These are phyloP conservation scores for Rhizoclosmatium globosum DNA, from an alignment of 192 early-diverging fungal genomes.

Conservation along the genomic window DNA sequence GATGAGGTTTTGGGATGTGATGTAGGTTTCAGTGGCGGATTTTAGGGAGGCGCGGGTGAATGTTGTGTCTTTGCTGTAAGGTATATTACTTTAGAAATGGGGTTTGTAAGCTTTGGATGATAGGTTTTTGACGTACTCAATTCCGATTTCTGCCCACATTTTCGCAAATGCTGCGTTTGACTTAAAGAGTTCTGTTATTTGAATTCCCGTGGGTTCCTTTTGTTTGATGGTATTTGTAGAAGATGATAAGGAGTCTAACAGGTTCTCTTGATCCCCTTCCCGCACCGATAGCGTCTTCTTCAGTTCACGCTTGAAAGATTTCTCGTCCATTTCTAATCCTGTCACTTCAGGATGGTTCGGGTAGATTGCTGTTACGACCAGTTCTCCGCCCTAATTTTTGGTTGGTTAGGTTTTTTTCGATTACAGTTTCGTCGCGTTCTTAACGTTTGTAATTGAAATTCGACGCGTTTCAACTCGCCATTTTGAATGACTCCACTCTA, in stretches of 20 bases:
- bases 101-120: no score
- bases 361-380: slow-evolving; percentile 19
- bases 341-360: slow-evolving; percentile 8
- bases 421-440: no score
- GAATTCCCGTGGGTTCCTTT: slow-evolving; percentile 28
- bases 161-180: slow-evolving; percentile 24
- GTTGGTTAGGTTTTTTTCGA: no score
- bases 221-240: neutral
- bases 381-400: slow-evolving; percentile 27
- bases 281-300: neutral
- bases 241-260: neutral
- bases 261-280: neutral
- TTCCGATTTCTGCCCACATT: slow-evolving; percentile 45
- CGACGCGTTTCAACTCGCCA: no score
- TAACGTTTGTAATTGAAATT: no score
- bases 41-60: slow-evolving; percentile 70
- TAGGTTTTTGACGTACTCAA: slow-evolving; percentile 36
- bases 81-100: slow-evolving; percentile 29
- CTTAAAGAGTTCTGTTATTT: slow-evolving; percentile 43
- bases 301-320: neutral
- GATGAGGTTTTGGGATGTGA: slow-evolving; percentile 65
- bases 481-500: no score
- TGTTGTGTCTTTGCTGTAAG: slow-evolving; percentile 58
- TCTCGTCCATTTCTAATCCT: slow-evolving; percentile 5
- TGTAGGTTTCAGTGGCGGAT: slow-evolving; percentile 66